Evolutionary conservation across 2,329 filamentous ascomycete species (phyloP).

Genomic region (Herpotrichia juniperi): DNA sequence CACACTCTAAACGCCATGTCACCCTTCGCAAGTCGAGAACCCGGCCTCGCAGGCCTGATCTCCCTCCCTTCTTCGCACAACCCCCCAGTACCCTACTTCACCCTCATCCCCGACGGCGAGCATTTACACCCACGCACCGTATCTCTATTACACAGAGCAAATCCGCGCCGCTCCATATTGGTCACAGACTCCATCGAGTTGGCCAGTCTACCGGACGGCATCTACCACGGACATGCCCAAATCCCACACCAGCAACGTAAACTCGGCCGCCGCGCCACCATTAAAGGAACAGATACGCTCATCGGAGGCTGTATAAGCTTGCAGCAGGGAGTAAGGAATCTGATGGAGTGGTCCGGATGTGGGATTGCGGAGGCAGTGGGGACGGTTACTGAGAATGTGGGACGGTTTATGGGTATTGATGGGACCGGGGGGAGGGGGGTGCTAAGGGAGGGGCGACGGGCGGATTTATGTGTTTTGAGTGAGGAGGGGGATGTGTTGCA

Average conservation of each 20-base stretch:
- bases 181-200: conserved; percentile 63
- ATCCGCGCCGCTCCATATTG: conserved; percentile 56
- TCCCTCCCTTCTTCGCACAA: conserved; percentile 29
- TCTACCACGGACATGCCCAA: conserved; percentile 59
- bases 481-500: conserved; percentile 54
- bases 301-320: conserved; percentile 60
- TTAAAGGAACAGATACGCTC: conserved; percentile 60
- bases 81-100: conserved; percentile 53
- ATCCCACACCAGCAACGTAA: conserved; percentile 59
- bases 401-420: conserved; percentile 55
- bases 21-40: conserved; percentile 56
- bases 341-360: conserved; percentile 55
- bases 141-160: conserved; percentile 55
- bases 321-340: conserved; percentile 57
- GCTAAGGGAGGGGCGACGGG: conserved; percentile 52
- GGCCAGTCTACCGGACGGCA: conserved; percentile 58
- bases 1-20: conserved; percentile 64
- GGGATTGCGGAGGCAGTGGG: conserved; percentile 55
- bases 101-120: conserved; percentile 60
- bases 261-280: conserved; percentile 55
- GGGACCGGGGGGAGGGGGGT: conserved; percentile 49
- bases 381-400: conserved; percentile 59
- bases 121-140: conserved; percentile 60
- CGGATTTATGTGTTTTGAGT: conserved; percentile 57
- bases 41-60: conserved; percentile 56